Base-by-base conservation (phyloP, 495 filamentous ascomycete species). In the Darksidea phi region DNA sequence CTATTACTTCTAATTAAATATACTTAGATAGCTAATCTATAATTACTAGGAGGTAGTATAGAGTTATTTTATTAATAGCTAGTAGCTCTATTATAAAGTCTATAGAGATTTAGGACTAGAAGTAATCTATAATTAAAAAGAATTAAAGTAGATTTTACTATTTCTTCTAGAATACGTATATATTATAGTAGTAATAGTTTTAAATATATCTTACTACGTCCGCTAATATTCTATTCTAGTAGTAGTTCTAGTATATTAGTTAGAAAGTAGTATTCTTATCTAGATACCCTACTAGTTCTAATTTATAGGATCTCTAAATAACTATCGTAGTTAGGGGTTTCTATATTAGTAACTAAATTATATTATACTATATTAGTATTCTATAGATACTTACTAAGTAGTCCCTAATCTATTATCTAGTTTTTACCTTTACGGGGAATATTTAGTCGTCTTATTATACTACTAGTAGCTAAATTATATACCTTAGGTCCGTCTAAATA, bases 111-210 rank as follows among this genome's bases (percentile, higher is more conserved):
- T n/a, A n/a, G n/a, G n/a, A n/a, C n/a, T n/a, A n/a, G n/a, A n/a
- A n/a, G n/a, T n/a, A n/a, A n/a, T n/a, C n/a, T n/a, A n/a, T 26
- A 21, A 49, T 49, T 49, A 49, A 18, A 15, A 49, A 15, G 12
- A 15, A 18, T 49, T 10, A 49, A 6, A 49, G 23, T 23, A 49
- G 23, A 6, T 18, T 18, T 26, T 49, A 49, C 2, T 5, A 3
- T 18, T 49, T 49, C 15, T 49, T 21, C 23, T 15, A 3, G 15
- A 6, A 23, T 5, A 49, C 23, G 23, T 49, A 49, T 21, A 15
- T 18, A 5, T 23, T 49, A 49, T 49, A 49, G 18, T 49, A 49
- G 47, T 49, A 49, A 18, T 15, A 49, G 47, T 49, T 49, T 26
- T 49, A 49, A 2, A 49, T 49, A 49, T 49, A 49, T 49, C 23